Base-by-base conservation (phyloP, 2,329 filamentous ascomycete genomes). In the Paracorniculantispora psalliotae region DNA sequence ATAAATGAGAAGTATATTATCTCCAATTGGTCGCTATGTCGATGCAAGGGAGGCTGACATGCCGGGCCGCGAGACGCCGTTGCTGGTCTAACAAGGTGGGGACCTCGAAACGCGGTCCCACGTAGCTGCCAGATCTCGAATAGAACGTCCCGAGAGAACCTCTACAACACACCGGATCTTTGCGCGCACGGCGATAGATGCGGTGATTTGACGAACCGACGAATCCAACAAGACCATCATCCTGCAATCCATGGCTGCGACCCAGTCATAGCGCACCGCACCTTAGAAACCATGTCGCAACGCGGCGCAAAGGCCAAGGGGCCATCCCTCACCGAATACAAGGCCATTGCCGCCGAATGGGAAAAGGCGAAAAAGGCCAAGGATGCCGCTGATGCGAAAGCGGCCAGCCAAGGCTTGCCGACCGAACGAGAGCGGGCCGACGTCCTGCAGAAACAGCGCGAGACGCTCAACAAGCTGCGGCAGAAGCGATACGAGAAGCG, bases 301-400 rank as follows among this genome's bases (percentile, higher is more conserved):
- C 26, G 28, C 35, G 53, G 59, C 28, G 39, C 46, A 57, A 57
- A 52, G 41, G 47, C 53, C 53, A 51, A 50, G 50, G 37, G 30
- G 35, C 50, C 57, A 17, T 47, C 57, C 44, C 44, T 49, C 23
- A 66, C 75, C 67, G 80, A 84, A 41, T 82, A 82, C 72, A 73
- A 81, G 65, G 70, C 75, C 59, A 81, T 85, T 61, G 76, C 79
- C 19, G 77, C 78, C 41, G 76, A 83, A 68, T 84, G 77, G 71
- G 80, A 77, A 28, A 77, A 76, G 47, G 81, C 81, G 35, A 81
- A 83, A 68, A 77, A 75, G 53, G 74, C 74, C 60, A 78, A 81
- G 63, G 76, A 78, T 59, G 66, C 69, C 9, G 70, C 79, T 57
- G 73, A 78, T 61, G 74, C 74, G 23, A 63, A 64, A 3, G 67